Evolutionary conservation across 2,329 filamentous ascomycete species (phyloP).

Genomic region (Pseudogymnoascus sp.): DNA sequence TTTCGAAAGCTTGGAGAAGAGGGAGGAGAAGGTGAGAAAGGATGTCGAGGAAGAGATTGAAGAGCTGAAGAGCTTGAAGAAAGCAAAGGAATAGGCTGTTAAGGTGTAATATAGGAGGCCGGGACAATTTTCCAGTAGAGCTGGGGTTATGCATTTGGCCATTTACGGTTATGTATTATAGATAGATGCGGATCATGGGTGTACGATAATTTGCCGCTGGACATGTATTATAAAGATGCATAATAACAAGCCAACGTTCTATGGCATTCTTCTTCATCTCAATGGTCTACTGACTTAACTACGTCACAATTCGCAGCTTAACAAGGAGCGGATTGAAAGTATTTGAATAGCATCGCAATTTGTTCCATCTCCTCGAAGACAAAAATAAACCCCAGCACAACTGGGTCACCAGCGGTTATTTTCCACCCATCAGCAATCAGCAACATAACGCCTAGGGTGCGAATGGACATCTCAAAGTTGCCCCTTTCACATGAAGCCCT

Average conservation of each 20-base stretch:
- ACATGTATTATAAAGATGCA: neutral
- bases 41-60: constrained; percentile 12
- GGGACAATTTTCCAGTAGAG: neutral
- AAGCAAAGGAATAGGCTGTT: neutral
- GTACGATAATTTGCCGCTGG: constrained; percentile 1
- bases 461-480: neutral
- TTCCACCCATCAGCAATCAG: neutral
- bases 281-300: neutral
- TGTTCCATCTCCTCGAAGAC: neutral
- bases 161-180: constrained; percentile 2
- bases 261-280: neutral
- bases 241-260: neutral
- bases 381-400: neutral
- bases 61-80: constrained; percentile 12
- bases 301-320: neutral
- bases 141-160: neutral
- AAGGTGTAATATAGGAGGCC: neutral
- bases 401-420: neutral
- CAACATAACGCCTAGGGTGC: too few relatives aligned
- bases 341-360: neutral
- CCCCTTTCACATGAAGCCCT: neutral
- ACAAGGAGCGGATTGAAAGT: neutral
- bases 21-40: neutral
- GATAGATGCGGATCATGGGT: constrained; percentile 1
- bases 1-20: constrained; percentile 4